Evolutionary conservation across 495 filamentous ascomycete genomes (phyloP), one percentile per base, ranked within the genome.

Genomic region (Astrocystis sublimbata): DNA sequence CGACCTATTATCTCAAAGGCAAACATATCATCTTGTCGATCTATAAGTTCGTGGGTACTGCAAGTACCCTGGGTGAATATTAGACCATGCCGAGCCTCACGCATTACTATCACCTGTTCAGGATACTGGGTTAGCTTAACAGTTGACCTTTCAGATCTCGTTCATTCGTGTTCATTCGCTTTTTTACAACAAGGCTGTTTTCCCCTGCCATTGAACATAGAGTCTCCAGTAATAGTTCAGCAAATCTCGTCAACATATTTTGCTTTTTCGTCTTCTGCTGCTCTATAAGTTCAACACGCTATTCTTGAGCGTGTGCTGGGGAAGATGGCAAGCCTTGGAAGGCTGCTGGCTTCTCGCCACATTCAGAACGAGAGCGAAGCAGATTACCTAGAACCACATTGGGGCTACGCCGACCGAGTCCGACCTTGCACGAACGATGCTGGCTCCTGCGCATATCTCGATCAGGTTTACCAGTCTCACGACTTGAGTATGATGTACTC

Each of bases 381-480:
- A 13, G 65, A 75, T 1, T 52, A 66, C 21, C 53, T 83, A 5
- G 79, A 81, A 61, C 77, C 72, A 13, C 82, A 88, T 69, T 89
- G 86, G 86, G 87, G 86, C 8, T 89, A 88, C 70, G 75, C 77
- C 21, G 69, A 73, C 33, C 80, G 84, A 42, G 76, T 81, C 4
- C 41, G 86, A 0, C 87, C 87, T 15, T 88, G 85, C 68, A 79
- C 75, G 26, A 86, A 76, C 60, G 86, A 87, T 71, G 61, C 74
- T 0, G 86, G 85, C 4, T 84, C 82, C 3, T 89, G 87, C 70
- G 85, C 74, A 24, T 89, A 89, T 68, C 78, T 88, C 4, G 86
- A 88, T 68, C 75, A 73, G 13, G 84, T 86, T 43, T 89, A 88
- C 69, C 71, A 70, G 24, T 78, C 79, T 36, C 86, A 89, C 63